Conservation (phyloP, 2,329 filamentous ascomycete genomes). For the Talaromyces sp. region DNA sequence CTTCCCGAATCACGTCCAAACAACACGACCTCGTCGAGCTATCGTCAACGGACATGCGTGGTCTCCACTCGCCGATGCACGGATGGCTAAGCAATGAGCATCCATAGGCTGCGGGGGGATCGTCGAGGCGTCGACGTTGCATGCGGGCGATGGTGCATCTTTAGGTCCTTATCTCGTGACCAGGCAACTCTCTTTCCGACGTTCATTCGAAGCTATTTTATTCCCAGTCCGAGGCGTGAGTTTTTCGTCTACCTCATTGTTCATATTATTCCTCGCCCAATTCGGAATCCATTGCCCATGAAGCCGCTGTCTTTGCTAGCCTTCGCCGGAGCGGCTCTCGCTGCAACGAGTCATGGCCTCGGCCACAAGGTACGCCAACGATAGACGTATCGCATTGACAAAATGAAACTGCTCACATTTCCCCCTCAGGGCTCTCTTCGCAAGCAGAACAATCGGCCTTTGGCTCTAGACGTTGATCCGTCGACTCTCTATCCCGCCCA, state of each 20-base stretch:
- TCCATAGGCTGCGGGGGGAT: background rate
- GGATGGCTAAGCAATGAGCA: background rate
- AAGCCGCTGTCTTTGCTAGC: background rate
- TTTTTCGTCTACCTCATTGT: background rate
- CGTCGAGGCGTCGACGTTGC: background rate
- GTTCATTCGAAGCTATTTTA: background rate
- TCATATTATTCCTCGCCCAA: background rate
- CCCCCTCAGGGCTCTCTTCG: background rate
- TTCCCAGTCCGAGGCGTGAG: background rate
- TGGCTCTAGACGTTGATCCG: slow-evolving; percentile 2
- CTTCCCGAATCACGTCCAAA: background rate
- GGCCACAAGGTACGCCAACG: background rate
- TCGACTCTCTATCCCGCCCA: slow-evolving; percentile 40
- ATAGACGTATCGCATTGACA: background rate
- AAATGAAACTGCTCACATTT: background rate
- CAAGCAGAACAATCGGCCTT: background rate
- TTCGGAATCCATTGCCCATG: background rate
- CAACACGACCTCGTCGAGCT: background rate
- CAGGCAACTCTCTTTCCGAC: background rate
- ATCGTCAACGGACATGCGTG: background rate
- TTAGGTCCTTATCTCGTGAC: background rate
- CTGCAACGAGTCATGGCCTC: background rate
- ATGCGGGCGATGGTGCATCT: background rate
- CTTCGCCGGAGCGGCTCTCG: background rate
- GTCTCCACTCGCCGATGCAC: background rate